phyloP scores from a whole-genome alignment of 2,329 filamentous ascomycete genomes.

The Aspergillus aculeatinus region DNA sequence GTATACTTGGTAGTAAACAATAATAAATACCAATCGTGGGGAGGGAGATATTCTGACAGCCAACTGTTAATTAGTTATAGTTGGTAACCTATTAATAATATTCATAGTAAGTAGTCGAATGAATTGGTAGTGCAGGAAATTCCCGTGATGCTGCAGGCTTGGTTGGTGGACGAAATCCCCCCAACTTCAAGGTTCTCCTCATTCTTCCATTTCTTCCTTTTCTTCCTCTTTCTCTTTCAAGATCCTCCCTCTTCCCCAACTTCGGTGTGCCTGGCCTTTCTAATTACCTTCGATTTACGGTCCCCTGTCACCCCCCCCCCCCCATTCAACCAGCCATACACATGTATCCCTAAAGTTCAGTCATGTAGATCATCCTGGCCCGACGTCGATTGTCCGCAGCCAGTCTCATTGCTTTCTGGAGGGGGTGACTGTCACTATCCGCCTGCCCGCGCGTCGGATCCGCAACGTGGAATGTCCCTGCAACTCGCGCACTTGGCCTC shows the following conservation, averaged over 20 bases:
- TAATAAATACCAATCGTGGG: too few relatives aligned
- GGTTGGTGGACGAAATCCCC: background rate
- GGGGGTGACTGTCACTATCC: background rate
- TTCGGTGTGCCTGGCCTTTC: too few relatives aligned
- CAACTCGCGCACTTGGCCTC: constrained; percentile 11
- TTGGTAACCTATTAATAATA: too few relatives aligned
- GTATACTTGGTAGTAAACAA: too few relatives aligned
- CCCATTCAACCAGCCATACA: background rate
- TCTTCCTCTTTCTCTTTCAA: background rate
- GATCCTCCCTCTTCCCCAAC: too few relatives aligned
- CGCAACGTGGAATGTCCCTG: constrained; percentile 22
- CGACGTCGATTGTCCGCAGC: background rate
- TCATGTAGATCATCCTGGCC: background rate
- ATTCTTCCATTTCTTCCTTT: background rate
- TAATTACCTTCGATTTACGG: too few relatives aligned
- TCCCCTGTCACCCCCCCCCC: background rate
- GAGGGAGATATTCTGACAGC: too few relatives aligned
- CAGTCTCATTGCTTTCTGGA: background rate
- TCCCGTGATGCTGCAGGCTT: constrained; percentile 8
- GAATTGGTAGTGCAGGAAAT: background rate
- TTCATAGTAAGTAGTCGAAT: too few relatives aligned
- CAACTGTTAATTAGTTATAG: too few relatives aligned
- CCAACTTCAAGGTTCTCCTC: background rate
- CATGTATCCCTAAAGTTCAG: background rate
- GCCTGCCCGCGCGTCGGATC: constrained; percentile 4